Conservation (phyloP, 1,284 basidiomycete genomes). For the Mycosarcoma mackinlayi region DNA sequence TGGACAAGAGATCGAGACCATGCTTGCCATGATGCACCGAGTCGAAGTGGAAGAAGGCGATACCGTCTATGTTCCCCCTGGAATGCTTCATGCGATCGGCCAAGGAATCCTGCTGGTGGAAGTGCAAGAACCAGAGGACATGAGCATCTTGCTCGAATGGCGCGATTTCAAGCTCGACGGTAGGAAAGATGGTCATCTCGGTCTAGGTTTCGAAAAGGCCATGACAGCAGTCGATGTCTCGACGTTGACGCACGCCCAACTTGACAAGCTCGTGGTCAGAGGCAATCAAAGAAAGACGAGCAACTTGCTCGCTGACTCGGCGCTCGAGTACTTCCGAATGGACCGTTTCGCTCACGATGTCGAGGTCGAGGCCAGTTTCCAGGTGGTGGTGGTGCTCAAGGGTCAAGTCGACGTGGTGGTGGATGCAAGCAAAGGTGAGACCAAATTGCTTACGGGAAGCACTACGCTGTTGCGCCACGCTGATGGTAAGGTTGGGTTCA, state of each 20-base stretch:
- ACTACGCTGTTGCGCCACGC: conserved; percentile 22
- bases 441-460: conserved; percentile 15
- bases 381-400: conserved; percentile 32
- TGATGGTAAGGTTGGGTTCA: conserved; percentile 22
- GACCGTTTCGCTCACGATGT: conserved; percentile 18
- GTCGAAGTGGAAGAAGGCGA: conserved; percentile 25
- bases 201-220: conserved; percentile 36
- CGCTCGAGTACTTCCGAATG: conserved; percentile 35
- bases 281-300: conserved; percentile 1
- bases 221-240: conserved; percentile 22
- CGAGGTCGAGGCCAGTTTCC: conserved; percentile 18
- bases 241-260: conserved; percentile 3
- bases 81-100: conserved; percentile 38
- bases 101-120: conserved; percentile 33
- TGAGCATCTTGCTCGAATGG: conserved; percentile 38
- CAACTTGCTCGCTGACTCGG: conserved; percentile 14
- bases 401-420: conserved; percentile 13
- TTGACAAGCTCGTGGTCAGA: conserved; percentile 16
- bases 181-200: conserved; percentile 23
- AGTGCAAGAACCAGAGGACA: conserved; percentile 37
- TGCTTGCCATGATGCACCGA: conserved; percentile 29
- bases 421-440: neutral
- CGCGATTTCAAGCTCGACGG: conserved; percentile 31
- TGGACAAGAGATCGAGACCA: conserved; percentile 26
- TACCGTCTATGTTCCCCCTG: conserved; percentile 38